phyloP scores from a whole-genome alignment of 78 protist genomes.

The Goniomonas avonlea region DNA sequence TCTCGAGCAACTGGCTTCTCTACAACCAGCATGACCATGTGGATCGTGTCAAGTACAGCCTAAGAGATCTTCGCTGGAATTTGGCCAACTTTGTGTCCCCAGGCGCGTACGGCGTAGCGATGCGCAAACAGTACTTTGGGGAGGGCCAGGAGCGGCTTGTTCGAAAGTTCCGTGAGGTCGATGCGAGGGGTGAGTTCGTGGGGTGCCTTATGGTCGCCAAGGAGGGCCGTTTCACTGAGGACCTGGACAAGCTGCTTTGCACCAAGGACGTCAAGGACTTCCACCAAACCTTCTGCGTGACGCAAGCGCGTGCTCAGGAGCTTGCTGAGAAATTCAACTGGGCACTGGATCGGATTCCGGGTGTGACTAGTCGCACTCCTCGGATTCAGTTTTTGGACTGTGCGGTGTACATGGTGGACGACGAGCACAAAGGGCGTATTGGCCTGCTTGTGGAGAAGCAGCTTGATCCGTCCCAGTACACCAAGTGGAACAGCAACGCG shows the following conservation, averaged over 20 bases:
- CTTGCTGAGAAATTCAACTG: neutral
- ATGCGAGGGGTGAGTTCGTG: neutral
- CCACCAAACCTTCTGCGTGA: conserved; percentile 5
- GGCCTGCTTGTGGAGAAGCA: conserved; percentile 2
- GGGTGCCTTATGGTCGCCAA: neutral
- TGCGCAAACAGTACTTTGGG: neutral
- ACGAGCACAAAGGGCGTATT: neutral
- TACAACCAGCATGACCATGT: too few relatives aligned
- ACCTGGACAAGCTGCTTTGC: too few relatives aligned
- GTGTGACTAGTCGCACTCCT: too few relatives aligned
- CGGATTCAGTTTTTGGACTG: neutral
- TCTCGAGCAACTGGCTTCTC: too few relatives aligned
- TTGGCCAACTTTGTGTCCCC: too few relatives aligned
- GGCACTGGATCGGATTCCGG: neutral
- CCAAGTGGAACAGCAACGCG: conserved; percentile 24
- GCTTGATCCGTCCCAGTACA: neutral
- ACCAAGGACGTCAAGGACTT: too few relatives aligned
- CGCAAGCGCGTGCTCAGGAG: neutral
- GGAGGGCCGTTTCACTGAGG: too few relatives aligned
- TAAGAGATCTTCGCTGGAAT: too few relatives aligned
- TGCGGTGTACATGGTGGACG: neutral
- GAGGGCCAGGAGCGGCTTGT: neutral
- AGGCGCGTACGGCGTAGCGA: too few relatives aligned
- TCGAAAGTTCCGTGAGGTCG: neutral
- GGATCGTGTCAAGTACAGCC: too few relatives aligned